Evolutionary conservation across 2,329 filamentous ascomycete species (phyloP).

Genomic region (Stemphylium beticola): DNA sequence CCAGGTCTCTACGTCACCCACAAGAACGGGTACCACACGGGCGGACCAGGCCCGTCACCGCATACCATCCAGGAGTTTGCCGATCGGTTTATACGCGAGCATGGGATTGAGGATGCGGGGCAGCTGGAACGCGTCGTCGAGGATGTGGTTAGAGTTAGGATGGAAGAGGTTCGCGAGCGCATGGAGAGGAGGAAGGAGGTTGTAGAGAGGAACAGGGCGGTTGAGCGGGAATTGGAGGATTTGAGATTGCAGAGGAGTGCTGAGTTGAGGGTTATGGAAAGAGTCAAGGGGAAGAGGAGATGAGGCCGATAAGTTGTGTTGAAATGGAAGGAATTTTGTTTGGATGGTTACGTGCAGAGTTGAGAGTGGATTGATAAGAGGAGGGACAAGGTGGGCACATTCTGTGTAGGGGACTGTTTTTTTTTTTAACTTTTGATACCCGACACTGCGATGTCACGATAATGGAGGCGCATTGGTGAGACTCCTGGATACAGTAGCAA

Average conservation of each 20-base stretch:
- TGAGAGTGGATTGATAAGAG: not conserved
- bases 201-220: slow-evolving; percentile 49
- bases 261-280: slow-evolving; percentile 54
- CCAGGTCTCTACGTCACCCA: slow-evolving; percentile 55
- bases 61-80: slow-evolving; percentile 45
- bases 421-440: slow-evolving; percentile 12
- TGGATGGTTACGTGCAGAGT: not conserved
- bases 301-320: not conserved
- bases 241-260: slow-evolving; percentile 53
- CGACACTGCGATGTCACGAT: slow-evolving; percentile 14
- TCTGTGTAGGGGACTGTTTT: too few relatives aligned
- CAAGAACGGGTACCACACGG: slow-evolving; percentile 54
- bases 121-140: slow-evolving; percentile 46
- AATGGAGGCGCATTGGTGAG: not conserved
- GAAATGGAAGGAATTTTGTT: not conserved
- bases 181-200: slow-evolving; percentile 50
- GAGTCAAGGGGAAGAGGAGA: slow-evolving; percentile 46
- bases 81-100: slow-evolving; percentile 48
- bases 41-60: slow-evolving; percentile 53
- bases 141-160: slow-evolving; percentile 39
- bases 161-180: slow-evolving; percentile 48
- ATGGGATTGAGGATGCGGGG: slow-evolving; percentile 43
- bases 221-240: slow-evolving; percentile 53
- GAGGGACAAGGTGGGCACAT: not conserved
- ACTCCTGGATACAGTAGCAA: not conserved